Base-by-base conservation (phyloP, 2,329 filamentous ascomycete genomes). In the Thielaviopsis musarum region DNA sequence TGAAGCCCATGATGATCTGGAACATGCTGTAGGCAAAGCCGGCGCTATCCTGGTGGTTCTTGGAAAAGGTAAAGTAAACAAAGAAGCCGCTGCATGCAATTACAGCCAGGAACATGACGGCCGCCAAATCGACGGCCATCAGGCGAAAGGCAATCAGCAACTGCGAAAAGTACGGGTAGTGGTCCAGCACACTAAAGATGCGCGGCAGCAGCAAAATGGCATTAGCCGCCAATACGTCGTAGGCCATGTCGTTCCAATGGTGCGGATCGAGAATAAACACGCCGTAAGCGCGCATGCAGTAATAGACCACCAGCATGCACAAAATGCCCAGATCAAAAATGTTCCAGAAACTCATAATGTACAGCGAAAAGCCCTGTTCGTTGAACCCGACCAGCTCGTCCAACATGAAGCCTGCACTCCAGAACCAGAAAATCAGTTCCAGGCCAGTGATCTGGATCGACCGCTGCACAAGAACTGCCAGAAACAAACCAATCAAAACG, bases 331-430 rank as follows among this genome's bases (percentile, higher is more conserved):
- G 75, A 68, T 96, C 91, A 70, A 96, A 95, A 45, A 91, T 82
- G 70, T 96, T 96, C 91, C 91, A 96, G 70, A 96, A 93, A 69
- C 89, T 95, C 83, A 96, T 91, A 67, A 96, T 88, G 72, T 96
- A 97, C 30, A 97, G 80, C 45, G 90, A 91, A 69, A 96, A 96
- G 2, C 91, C 91, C 71, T 96, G 90, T 70, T 97, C 91, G 65
- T 91, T 95, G 75, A 96, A 96, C 12, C 91, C 91, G 19, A 96
- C 90, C 22, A 97, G 80, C 71, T 96, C 91, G 67, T 96, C 91
- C 34, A 96, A 81, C 89, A 96, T 95, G 70, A 94, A 96, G 0
- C 91, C 91, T 26, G 89, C 88, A 68, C 89, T 95, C 91, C 91
- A 97, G 70, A 96, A 88, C 91, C 91, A 97, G 71, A 97, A 96